Evolutionary conservation across 495 filamentous ascomycete species (phyloP).

Genomic region (Penicillium malachiteum): DNA sequence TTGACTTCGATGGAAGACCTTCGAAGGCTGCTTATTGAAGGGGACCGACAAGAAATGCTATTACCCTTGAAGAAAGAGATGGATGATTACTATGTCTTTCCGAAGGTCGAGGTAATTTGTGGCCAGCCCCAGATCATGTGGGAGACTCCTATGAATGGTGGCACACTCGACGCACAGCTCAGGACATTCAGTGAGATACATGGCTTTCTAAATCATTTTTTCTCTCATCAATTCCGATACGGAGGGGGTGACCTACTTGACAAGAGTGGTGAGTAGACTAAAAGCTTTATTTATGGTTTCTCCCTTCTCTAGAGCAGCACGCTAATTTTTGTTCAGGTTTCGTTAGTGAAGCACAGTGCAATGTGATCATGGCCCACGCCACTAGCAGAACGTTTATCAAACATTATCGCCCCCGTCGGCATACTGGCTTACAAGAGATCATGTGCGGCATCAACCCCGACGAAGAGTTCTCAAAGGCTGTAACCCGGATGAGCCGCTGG

Average conservation of each 20-base stretch:
- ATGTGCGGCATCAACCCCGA: slow-evolving; percentile 26
- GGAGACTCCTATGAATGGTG: slow-evolving; percentile 2
- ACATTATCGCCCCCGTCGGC: slow-evolving; percentile 34
- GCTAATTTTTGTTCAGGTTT: no score
- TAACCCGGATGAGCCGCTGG: slow-evolving; percentile 25
- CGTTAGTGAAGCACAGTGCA: slow-evolving; percentile 39
- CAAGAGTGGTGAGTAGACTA: slow-evolving; percentile 5
- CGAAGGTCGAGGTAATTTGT: slow-evolving; percentile 11
- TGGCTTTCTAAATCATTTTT: slow-evolving; percentile 1
- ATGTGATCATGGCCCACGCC: slow-evolving; percentile 38
- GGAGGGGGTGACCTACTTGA: slow-evolving; percentile 25
- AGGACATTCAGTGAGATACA: slow-evolving; percentile 12
- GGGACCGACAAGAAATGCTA: slow-evolving; percentile 10
- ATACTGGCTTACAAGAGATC: slow-evolving; percentile 22
- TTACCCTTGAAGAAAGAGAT: slow-evolving; percentile 17
- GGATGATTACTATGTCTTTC: slow-evolving; percentile 20
- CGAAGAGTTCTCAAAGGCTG: slow-evolving; percentile 19
- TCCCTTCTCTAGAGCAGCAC: no score
- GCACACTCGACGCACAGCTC: slow-evolving; percentile 6
- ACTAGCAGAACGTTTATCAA: slow-evolving; percentile 33
- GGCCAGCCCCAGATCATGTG: slow-evolving; percentile 6
- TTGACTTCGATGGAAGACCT: slow-evolving; percentile 18
- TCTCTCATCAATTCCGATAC: slow-evolving; percentile 23
- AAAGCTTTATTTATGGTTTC: no score
- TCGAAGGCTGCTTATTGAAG: slow-evolving; percentile 14